Conservation (phyloP, 352 stramenopile species). For the Globisporangium recalcitrans region DNA sequence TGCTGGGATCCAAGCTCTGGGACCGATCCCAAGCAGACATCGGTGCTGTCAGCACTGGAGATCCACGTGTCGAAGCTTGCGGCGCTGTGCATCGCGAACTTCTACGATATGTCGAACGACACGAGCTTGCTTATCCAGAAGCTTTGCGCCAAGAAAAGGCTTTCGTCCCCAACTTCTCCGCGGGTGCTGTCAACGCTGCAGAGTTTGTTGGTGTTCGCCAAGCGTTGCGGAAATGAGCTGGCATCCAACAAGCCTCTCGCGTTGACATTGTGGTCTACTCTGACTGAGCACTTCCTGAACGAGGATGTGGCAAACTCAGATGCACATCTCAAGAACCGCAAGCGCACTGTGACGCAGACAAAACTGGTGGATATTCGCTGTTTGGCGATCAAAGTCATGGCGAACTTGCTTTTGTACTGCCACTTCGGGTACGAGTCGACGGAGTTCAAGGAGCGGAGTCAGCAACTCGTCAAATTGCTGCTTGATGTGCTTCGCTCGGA, state of each 20-base stretch:
- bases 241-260: conserved; percentile 21
- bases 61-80: conserved; percentile 48
- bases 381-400: conserved; percentile 49
- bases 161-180: conserved; percentile 20
- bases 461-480: conserved; percentile 40
- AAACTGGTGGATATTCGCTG: conserved; percentile 47
- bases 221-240: conserved; percentile 36
- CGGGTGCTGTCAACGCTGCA: conserved; percentile 37
- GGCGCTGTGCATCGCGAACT: conserved; percentile 44
- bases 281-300: conserved; percentile 45
- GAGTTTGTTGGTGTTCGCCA: conserved; percentile 60
- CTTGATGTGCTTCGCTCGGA: conserved; percentile 63
- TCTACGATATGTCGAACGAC: conserved; percentile 31
- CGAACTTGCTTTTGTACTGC: conserved; percentile 56
- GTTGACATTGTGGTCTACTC: conserved; percentile 35
- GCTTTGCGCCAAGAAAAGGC: conserved; percentile 49
- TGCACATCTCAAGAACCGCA: conserved; percentile 4
- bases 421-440: conserved; percentile 14
- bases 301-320: neutral
- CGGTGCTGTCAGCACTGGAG: conserved; percentile 26
- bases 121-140: conserved; percentile 33
- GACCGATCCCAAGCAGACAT: conserved; percentile 20
- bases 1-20: conserved; percentile 31
- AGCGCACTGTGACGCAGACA: conserved; percentile 22
- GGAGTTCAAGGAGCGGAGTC: conserved; percentile 20